These are phyloP conservation scores for Mycena chlorophos DNA, from an alignment of 768 basidiomycete genomes.

Conservation along the genomic window DNA sequence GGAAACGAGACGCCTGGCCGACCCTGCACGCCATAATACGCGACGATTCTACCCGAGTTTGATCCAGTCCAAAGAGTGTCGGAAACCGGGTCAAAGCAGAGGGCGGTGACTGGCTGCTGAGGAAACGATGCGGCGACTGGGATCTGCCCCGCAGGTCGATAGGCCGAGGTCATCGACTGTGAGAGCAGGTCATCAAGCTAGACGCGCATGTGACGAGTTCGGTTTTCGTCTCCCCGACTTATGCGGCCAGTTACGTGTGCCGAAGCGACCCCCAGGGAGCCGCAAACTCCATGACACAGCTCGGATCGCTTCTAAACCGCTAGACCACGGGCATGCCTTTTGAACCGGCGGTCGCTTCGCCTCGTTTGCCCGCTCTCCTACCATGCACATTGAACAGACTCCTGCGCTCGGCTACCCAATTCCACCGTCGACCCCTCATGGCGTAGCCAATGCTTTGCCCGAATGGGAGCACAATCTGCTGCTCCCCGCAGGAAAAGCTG, in stretches of 20 bases:
- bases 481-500: neutral
- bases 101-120: conserved; percentile 62
- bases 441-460: conserved; percentile 6
- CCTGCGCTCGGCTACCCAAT: conserved; percentile 6
- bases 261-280: too few species aligned
- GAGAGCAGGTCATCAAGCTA: neutral
- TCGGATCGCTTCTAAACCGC: neutral
- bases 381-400: neutral
- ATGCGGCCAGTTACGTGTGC: too few species aligned
- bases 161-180: conserved; percentile 29
- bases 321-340: neutral
- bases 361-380: neutral
- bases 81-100: conserved; percentile 88
- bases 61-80: conserved; percentile 88
- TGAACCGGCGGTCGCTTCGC: neutral
- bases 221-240: neutral
- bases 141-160: conserved; percentile 36
- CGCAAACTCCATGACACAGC: too few species aligned
- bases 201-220: neutral
- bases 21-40: conserved; percentile 64
- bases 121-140: conserved; percentile 34
- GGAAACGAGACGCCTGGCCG: conserved; percentile 72
- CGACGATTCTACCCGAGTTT: conserved; percentile 66
- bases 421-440: conserved; percentile 15
- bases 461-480: conserved; percentile 10